Evolutionary conservation across 2,329 filamentous ascomycete species (phyloP).

Genomic region (Mollisia scopiformis): DNA sequence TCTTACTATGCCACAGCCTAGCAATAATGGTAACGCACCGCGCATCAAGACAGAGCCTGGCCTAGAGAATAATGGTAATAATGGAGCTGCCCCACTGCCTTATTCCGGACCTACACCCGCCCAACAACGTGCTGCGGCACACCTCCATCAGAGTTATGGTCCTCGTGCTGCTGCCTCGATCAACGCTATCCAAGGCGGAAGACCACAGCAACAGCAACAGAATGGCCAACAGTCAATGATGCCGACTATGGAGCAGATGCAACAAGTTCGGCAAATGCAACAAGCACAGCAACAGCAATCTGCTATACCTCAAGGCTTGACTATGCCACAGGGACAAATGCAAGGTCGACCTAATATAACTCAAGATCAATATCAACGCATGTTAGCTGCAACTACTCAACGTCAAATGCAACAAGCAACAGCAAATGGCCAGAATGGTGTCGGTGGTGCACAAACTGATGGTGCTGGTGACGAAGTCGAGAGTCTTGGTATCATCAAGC

Average conservation of each 20-base stretch:
- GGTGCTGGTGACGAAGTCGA: slow-evolving; percentile 66
- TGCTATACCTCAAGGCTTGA: slow-evolving; percentile 6
- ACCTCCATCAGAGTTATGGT: slow-evolving; percentile 63
- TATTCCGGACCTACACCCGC: slow-evolving; percentile 44
- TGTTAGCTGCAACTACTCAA: slow-evolving; percentile 34
- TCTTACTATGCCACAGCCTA: slow-evolving; percentile 26
- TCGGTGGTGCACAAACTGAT: slow-evolving; percentile 70
- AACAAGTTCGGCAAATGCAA: slow-evolving; percentile 30
- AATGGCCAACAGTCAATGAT: slow-evolving; percentile 10
- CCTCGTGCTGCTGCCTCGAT: slow-evolving; percentile 67
- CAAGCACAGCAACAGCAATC: slow-evolving; percentile 40
- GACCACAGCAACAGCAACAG: slow-evolving; percentile 29
- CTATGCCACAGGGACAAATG: slow-evolving; percentile 11
- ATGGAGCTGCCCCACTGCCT: slow-evolving; percentile 1
- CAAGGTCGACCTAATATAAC: slow-evolving; percentile 27
- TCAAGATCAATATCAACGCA: slow-evolving; percentile 29
- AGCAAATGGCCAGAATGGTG: slow-evolving; percentile 41
- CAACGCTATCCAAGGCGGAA: slow-evolving; percentile 54
- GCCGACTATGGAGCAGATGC: slow-evolving; percentile 8
- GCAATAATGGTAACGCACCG: slow-evolving; percentile 28
- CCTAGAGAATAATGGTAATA: slow-evolving; percentile 27
- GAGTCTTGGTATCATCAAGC: slow-evolving; percentile 59
- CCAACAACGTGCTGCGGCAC: slow-evolving; percentile 57
- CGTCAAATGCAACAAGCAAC: slow-evolving; percentile 23
- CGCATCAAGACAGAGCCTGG: slow-evolving; percentile 49